Evolutionary conservation across 805 yeast genomes (phyloP), one percentile per base, ranked within the genome.

Genomic region (Myxozyma neglecta): DNA sequence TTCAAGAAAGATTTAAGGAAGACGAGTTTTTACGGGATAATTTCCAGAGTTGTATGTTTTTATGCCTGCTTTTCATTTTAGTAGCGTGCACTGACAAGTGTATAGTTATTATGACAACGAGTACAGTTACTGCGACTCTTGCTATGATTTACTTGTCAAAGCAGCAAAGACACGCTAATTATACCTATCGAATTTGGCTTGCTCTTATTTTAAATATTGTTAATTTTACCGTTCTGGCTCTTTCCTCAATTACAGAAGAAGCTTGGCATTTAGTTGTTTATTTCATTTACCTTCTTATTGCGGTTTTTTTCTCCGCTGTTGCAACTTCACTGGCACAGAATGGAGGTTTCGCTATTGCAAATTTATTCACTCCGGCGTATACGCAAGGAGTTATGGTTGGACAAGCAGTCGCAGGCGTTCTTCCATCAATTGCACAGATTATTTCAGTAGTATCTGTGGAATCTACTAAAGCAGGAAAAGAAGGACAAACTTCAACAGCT

Each of bases 331-430:
- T 86, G 65, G 87, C 94, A 1, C 99, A 93, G 70, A 93, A 90
- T 70, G 97, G 97, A 11, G 81, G 89, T 8, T 85, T 92, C 85
- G 96, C 98, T 5, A 80, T 90, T 45, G 94, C 87, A 2, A 89
- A 89, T 69, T 84, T 87, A 0, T 79, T 85, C 71, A 92, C 94
- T 3, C 80, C 90, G 18, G 81, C 85, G 13, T 89, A 83, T 71
- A 92, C 96, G 10, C 97, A 94, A 70, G 96, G 89, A 0, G 88
- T 88, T 1, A 89, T 94, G 88, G 92, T 92, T 2, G 99, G 99
- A 1, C 97, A 93, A 73, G 97, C 96, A 0, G 77, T 93, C 16
- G 90, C 97, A 0, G 99, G 99, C 1, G 96, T 94, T 0, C 76
- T 93, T 40, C 98, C 99, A 1, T 85, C 97, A 0, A 71, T 88